These are phyloP conservation scores for Pneumocystis oryctolagi DNA, from an alignment of 1,139 yeast genomes.

Conservation along the genomic window DNA sequence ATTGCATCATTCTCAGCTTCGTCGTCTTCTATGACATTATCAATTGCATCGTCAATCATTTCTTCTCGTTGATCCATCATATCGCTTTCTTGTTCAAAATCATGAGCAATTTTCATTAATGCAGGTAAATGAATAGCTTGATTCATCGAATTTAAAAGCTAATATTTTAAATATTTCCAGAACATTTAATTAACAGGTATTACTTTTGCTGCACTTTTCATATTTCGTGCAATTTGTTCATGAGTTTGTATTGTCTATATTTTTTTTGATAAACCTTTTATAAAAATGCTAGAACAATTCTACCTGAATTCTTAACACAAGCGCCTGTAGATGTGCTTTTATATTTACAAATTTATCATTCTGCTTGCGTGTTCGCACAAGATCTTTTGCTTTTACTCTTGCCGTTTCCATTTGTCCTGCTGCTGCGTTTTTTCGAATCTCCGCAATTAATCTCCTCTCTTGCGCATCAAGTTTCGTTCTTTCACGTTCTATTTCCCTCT, in stretches of 20 bases:
- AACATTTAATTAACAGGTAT: background rate
- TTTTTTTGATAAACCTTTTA: background rate
- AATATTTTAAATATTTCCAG: background rate
- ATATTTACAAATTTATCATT: constrained; percentile 79
- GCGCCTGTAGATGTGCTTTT: constrained; percentile 93
- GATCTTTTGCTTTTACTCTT: constrained; percentile 87
- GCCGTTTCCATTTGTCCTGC: constrained; percentile 79
- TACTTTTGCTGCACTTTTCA: constrained; percentile 80
- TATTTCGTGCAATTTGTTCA: constrained; percentile 88
- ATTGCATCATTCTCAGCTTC: constrained; percentile 81
- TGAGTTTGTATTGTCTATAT: constrained; percentile 60
- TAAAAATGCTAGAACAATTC: constrained; percentile 6
- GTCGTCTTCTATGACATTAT: constrained; percentile 41
- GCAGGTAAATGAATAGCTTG: constrained; percentile 81
- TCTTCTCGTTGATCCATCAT: constrained; percentile 98
- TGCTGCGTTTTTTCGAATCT: constrained; percentile 82
- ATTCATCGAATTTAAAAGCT: constrained; percentile 69
- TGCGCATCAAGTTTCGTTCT: constrained; percentile 72
- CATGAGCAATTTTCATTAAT: constrained; percentile 78
- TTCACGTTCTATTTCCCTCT: constrained; percentile 81
- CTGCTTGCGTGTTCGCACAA: constrained; percentile 62
- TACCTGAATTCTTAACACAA: constrained; percentile 65
- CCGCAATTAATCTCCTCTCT: constrained; percentile 72
- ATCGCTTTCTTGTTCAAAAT: constrained; percentile 85
- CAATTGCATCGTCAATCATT: constrained; percentile 96